A percentile compares a stretch with the other conserved stretches of the same genome.
phyloP scores from a whole-genome alignment of 164 flowering plant species.

The Liriodendron chinense region DNA sequence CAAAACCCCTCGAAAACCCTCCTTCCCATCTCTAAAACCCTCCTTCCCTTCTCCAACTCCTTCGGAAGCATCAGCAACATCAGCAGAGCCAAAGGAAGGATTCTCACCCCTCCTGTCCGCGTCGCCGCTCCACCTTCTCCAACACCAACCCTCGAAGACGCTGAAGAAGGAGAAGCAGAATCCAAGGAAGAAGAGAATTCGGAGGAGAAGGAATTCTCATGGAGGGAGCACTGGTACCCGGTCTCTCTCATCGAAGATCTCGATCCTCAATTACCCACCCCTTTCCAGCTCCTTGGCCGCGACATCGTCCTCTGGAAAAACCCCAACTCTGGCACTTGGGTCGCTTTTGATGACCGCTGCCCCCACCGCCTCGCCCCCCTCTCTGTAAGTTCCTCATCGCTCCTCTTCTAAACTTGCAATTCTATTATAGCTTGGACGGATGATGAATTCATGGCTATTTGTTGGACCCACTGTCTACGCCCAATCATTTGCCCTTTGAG shows the following conservation, averaged over 20 bases:
- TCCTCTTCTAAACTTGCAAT: too few species aligned
- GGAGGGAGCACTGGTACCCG: conserved; percentile 98
- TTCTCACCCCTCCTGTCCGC: background rate
- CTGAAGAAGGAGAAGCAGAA: background rate
- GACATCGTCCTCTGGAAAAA: conserved; percentile 93
- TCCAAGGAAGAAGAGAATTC: background rate
- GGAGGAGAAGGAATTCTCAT: conserved; percentile 40
- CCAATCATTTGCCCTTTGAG: background rate
- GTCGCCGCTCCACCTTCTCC: conserved; percentile 6
- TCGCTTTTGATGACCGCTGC: conserved; percentile 87
- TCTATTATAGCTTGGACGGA: too few species aligned
- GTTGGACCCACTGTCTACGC: too few species aligned
- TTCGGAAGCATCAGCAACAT: background rate
- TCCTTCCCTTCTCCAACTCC: background rate
- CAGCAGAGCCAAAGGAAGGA: background rate
- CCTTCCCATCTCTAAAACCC: background rate
- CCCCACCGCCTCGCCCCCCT: conserved; percentile 96
- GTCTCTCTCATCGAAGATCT: conserved; percentile 88
- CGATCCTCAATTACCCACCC: conserved; percentile 66
- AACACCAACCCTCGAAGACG: background rate
- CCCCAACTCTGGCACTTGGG: conserved; percentile 54
- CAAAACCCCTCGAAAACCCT: too few species aligned
- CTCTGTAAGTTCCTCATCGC: conserved; percentile 44
- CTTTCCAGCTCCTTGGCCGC: conserved; percentile 84
- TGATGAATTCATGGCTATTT: too few species aligned